Percentiles rank a stretch among this genome's conserved stretches.
These are phyloP conservation scores for Arxiozyma heterogenica DNA, from an alignment of 1,139 yeast genomes.

Conservation along the genomic window DNA sequence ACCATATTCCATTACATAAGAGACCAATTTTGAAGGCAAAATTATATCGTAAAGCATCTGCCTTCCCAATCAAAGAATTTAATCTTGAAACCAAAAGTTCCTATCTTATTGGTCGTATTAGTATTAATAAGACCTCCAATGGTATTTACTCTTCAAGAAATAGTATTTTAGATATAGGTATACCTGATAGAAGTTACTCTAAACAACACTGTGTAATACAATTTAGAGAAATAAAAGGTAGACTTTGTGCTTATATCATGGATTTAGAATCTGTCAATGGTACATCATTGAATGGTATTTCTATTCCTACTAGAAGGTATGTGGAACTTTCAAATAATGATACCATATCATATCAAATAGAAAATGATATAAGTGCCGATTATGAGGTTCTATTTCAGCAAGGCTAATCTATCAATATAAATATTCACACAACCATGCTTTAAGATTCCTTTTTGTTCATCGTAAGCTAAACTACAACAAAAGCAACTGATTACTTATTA, in stretches of 20 bases:
- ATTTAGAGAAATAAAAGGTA: slow-evolving; percentile 30
- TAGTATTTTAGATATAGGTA: slow-evolving; percentile 34
- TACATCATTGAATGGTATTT: slow-evolving; percentile 40
- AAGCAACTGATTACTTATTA: no score
- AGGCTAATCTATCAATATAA: not conserved
- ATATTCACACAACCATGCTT: no score
- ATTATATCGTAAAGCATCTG: slow-evolving; percentile 14
- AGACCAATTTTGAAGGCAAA: slow-evolving; percentile 22
- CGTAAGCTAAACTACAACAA: not conserved
- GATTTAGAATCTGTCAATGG: slow-evolving; percentile 50
- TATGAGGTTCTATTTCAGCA: not conserved
- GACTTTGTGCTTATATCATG: slow-evolving; percentile 37
- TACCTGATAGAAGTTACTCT: slow-evolving; percentile 39
- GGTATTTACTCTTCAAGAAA: not conserved
- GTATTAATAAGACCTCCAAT: slow-evolving; percentile 17
- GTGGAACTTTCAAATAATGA: slow-evolving; percentile 44
- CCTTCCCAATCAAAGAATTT: slow-evolving; percentile 21
- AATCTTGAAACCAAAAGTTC: slow-evolving; percentile 29
- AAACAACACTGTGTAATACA: slow-evolving; percentile 52
- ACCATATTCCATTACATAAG: slow-evolving; percentile 23
- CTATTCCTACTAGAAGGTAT: slow-evolving; percentile 39
- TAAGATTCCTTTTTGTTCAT: no score
- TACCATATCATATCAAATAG: slow-evolving; percentile 38
- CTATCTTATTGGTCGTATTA: slow-evolving; percentile 36
- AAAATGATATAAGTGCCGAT: not conserved